Evolutionary conservation across 2,329 filamentous ascomycete genomes (phyloP).

Genomic region (Alternaria panax): DNA sequence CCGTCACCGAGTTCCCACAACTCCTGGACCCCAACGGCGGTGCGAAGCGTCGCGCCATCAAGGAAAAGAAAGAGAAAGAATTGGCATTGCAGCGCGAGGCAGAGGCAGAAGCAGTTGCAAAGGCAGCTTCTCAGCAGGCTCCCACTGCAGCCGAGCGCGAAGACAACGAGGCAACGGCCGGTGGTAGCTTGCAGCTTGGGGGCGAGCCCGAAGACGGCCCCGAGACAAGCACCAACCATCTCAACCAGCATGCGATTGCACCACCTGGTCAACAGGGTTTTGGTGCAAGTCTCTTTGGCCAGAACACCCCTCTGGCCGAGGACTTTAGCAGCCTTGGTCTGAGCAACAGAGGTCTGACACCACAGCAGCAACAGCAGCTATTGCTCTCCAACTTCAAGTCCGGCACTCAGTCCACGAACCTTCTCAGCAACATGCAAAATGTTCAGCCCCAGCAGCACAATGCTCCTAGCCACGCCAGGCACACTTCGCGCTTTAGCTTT

Average conservation of each 20-base stretch:
- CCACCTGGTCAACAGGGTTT: constrained; percentile 76
- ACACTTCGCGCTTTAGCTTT: constrained; percentile 88
- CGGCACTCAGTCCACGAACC: constrained; percentile 61
- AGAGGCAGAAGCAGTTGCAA: constrained; percentile 57
- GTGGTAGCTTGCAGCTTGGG: constrained; percentile 86
- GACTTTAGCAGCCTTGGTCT: constrained; percentile 55
- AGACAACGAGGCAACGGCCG: constrained; percentile 70
- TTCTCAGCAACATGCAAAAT: constrained; percentile 54
- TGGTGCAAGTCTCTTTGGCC: constrained; percentile 47
- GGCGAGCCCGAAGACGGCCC: constrained; percentile 85
- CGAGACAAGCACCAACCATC: constrained; percentile 66
- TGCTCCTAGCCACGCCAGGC: constrained; percentile 75
- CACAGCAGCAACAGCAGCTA: constrained; percentile 75
- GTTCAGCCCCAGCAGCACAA: constrained; percentile 60
- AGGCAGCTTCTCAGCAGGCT: constrained; percentile 54
- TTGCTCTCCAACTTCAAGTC: constrained; percentile 69
- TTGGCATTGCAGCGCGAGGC: constrained; percentile 55
- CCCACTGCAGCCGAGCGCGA: constrained; percentile 61
- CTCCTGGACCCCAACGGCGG: constrained; percentile 85
- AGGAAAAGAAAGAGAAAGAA: constrained; percentile 73
- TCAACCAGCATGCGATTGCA: constrained; percentile 72
- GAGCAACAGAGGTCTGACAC: constrained; percentile 76
- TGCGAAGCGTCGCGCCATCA: constrained; percentile 77
- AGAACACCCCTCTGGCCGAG: constrained; percentile 43
- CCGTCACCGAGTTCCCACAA: constrained; percentile 70